Conservation (phyloP, 2,329 filamentous ascomycete species). For the Ascocoryne sarcoides region DNA sequence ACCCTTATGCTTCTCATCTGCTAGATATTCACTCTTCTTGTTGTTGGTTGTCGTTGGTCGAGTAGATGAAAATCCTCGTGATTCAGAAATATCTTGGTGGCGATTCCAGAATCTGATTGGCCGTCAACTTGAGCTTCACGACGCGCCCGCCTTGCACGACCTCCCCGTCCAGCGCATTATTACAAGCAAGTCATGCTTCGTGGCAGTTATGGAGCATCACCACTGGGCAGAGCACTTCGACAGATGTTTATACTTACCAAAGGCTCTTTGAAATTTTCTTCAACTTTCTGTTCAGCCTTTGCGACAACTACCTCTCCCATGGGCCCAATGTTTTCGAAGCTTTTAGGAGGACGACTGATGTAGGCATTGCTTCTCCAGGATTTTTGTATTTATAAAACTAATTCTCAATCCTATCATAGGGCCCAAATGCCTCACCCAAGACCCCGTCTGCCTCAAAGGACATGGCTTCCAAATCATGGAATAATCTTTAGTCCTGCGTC, state of each 20-base stretch:
- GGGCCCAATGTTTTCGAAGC: constrained; percentile 2
- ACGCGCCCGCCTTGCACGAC: constrained; percentile 19
- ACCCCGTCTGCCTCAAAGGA: constrained; percentile 8
- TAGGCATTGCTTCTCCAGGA: constrained; percentile 11
- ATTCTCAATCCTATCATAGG: constrained; percentile 4
- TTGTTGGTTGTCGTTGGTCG: too few species aligned
- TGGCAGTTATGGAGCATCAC: constrained; percentile 29
- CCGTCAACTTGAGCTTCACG: constrained; percentile 2
- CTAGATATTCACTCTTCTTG: constrained; percentile 14
- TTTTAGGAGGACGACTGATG: constrained; percentile 12
- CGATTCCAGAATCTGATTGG: neutral
- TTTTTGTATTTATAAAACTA: neutral
- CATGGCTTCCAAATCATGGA: constrained; percentile 33
- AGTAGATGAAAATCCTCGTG: too few species aligned
- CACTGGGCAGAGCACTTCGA: constrained; percentile 21
- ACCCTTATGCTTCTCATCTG: neutral
- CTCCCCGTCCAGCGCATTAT: constrained; percentile 15
- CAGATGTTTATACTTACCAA: constrained; percentile 18
- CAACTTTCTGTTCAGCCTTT: constrained; percentile 6
- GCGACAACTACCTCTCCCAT: constrained; percentile 17
- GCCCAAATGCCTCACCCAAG: constrained; percentile 7
- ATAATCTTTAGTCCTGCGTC: constrained; percentile 30
- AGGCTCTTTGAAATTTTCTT: constrained; percentile 13
- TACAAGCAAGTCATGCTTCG: constrained; percentile 22
- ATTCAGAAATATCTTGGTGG: neutral